Evolutionary conservation across 495 filamentous ascomycete genomes (phyloP), one percentile per base, ranked within the genome.

Genomic region (Viridothelium virens): DNA sequence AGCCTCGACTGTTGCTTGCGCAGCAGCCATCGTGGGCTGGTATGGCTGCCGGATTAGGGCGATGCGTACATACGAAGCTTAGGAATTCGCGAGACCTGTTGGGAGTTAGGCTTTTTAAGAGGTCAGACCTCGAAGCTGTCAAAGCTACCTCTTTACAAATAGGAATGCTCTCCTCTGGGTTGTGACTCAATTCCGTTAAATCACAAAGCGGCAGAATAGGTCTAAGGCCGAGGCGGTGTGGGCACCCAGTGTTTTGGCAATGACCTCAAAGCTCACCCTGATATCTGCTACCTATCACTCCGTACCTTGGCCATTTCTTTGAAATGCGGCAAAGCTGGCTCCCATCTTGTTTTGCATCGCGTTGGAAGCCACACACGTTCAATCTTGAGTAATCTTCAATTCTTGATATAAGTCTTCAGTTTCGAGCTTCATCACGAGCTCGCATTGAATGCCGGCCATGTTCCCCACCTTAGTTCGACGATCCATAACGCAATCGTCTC

Each of bases 1-100:
- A 72, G 79, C 82, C 74, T 81, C 79, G 70, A 79, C 74, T 50
- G 82, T 81, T 56, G 80, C 83, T 74, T 82, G 61, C 44, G 81
- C 79, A 68, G 82, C 79, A 68, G 82, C 80, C 82, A 85, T 85
- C 48, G 66, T 73, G 56, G 65, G 62, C 18, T n/a, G 33, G 44
- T 7, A 33, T 39, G 5, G 62, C 38, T 63, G 5, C 1, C n/a
- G 62, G n/a, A 39, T 39, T 59, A 59, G 25, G 31, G 7, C 7
- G 18, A 34, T 7, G 31, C 9, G 7, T 0, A 36, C 18, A 59
- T 33, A 9, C 18, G 31, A 5, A 9, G 7, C 25, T 36, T 59
- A 18, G 18, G n/a, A 14, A 16, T 14, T 14, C n/a, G 11, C 12
- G 5, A 5, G 48, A 53, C 2, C 11, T 18, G 9, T 5, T 16